Conservation (phyloP, 169 alveolate genomes). For the Eimeria tenella region DNA sequence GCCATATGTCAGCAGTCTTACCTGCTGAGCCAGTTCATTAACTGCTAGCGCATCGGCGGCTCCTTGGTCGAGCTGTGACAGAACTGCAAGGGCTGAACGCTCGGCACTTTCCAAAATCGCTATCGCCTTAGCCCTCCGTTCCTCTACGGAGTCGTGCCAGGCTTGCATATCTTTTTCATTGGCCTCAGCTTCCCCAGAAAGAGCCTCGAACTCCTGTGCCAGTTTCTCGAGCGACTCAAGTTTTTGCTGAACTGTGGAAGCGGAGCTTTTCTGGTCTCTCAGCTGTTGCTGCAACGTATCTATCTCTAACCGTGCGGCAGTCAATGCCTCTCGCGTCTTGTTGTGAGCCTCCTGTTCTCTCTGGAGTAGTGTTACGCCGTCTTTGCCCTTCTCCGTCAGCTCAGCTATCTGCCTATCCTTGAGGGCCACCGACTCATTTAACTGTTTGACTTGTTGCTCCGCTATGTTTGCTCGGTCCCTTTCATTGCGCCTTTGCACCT, state of each 20-base stretch:
- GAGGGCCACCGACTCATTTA: conserved; percentile 5
- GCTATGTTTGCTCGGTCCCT: conserved; percentile 56
- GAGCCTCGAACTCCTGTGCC: conserved; percentile 20
- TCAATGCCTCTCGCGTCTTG: conserved; percentile 30
- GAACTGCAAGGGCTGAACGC: conserved; percentile 24
- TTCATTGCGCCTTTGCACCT: conserved; percentile 51
- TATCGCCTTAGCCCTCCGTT: conserved; percentile 18
- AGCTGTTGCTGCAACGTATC: neutral
- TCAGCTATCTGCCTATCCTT: conserved; percentile 8
- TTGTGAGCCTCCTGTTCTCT: conserved; percentile 6
- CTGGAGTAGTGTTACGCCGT: conserved; percentile 14
- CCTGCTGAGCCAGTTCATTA: conserved; percentile 34
- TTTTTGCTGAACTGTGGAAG: conserved; percentile 1
- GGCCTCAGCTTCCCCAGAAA: conserved; percentile 24
- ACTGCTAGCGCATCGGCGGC: conserved; percentile 44
- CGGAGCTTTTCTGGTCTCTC: neutral
- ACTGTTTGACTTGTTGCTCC: neutral
- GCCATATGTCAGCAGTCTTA: neutral
- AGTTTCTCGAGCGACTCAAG: conserved; percentile 11
- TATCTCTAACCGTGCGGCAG: neutral
- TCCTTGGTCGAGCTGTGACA: conserved; percentile 30
- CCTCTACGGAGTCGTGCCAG: conserved; percentile 23
- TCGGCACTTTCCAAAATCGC: conserved; percentile 40
- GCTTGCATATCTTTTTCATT: conserved; percentile 15
- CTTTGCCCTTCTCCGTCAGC: neutral